Conservation (phyloP, 2,329 filamentous ascomycete genomes). For the Furcasterigmium sp. region DNA sequence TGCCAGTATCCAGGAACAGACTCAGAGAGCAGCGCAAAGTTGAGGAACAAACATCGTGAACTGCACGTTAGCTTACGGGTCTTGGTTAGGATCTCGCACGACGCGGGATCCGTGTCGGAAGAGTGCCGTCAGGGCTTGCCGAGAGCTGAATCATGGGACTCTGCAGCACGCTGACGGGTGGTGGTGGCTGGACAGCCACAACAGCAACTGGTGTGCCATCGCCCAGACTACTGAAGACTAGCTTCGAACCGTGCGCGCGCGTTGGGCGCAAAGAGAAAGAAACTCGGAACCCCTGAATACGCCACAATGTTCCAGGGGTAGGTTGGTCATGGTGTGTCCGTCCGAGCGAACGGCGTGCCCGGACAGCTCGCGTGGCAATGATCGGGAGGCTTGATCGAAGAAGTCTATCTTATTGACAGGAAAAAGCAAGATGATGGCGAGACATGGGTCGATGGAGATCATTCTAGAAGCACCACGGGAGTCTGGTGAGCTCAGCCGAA, state of each 20-base stretch:
- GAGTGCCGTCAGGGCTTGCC: too few relatives aligned
- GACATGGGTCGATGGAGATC: not conserved
- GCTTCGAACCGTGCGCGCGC: not conserved
- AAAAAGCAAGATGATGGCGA: too few relatives aligned
- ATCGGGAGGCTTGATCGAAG: not conserved
- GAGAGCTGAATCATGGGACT: too few relatives aligned
- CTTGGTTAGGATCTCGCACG: too few relatives aligned
- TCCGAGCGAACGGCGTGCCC: not conserved
- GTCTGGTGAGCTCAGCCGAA: not conserved
- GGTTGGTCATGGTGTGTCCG: not conserved
- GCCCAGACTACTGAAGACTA: not conserved
- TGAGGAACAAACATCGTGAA: too few relatives aligned
- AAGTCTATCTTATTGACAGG: not conserved
- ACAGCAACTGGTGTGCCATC: not conserved
- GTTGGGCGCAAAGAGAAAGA: not conserved
- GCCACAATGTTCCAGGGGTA: not conserved
- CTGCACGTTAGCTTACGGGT: too few relatives aligned
- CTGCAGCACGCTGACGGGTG: too few relatives aligned
- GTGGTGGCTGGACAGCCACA: too few relatives aligned
- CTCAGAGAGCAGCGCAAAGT: too few relatives aligned
- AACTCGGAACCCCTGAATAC: not conserved
- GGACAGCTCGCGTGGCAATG: not conserved
- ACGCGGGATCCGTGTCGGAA: too few relatives aligned
- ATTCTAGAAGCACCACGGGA: not conserved
- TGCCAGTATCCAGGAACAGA: too few relatives aligned